Conservation (phyloP, 2,329 filamentous ascomycete species). For the Venturia nashicola region DNA sequence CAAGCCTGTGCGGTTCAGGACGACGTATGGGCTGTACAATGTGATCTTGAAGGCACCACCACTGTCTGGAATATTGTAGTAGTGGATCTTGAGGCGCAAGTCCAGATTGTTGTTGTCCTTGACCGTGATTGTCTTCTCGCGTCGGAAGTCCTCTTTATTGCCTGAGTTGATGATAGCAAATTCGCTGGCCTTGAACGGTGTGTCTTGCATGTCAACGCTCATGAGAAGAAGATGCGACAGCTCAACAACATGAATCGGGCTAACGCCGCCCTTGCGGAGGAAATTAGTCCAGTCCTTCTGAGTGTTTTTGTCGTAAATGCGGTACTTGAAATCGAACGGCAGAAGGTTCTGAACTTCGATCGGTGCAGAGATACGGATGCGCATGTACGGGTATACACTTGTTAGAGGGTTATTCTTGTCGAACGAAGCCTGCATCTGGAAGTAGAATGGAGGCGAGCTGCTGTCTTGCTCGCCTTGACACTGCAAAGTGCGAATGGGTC, state of each 20-base stretch:
- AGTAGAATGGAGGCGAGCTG: conserved; percentile 76
- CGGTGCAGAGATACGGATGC: conserved; percentile 78
- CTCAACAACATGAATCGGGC: conserved; percentile 93
- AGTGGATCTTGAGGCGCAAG: conserved; percentile 76
- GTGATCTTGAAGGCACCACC: conserved; percentile 94
- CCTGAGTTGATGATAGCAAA: conserved; percentile 95
- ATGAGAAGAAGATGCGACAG: conserved; percentile 84
- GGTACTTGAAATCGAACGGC: conserved; percentile 97
- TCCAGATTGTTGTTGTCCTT: conserved; percentile 75
- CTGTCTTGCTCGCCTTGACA: conserved; percentile 74
- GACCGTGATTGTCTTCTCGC: conserved; percentile 65
- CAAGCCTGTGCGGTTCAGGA: conserved; percentile 90
- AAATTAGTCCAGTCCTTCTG: conserved; percentile 99
- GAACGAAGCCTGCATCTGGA: conserved; percentile 81
- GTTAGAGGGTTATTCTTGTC: conserved; percentile 75
- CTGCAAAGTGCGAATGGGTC: conserved; percentile 73
- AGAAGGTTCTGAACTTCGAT: conserved; percentile 89
- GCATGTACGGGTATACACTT: conserved; percentile 85
- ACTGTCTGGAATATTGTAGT: conserved; percentile 78
- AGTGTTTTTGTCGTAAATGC: conserved; percentile 97
- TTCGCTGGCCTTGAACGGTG: conserved; percentile 84
- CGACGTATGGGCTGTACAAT: conserved; percentile 86
- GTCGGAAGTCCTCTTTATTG: conserved; percentile 68
- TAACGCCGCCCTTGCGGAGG: conserved; percentile 87
- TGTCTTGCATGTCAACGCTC: conserved; percentile 95